Percentiles rank a stretch among this genome's conserved stretches.
Conservation (phyloP, 257 asterid genomes). For the Haberlea rhodopensis region DNA sequence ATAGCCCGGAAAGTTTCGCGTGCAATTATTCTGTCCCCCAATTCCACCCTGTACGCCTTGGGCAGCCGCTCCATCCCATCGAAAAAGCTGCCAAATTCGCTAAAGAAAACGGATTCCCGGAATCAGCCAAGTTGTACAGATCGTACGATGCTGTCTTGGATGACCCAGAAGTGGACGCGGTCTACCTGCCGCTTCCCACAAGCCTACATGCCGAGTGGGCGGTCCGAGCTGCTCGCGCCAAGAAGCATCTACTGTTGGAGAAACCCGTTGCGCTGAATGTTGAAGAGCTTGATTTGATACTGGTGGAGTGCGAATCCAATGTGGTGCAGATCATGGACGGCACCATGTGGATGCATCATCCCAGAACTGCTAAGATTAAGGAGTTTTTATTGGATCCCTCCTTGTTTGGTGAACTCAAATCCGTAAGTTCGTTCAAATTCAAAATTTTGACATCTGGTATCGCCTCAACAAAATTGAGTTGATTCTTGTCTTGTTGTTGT, state of each 20-base stretch:
- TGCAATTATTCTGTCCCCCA: constrained; percentile 31
- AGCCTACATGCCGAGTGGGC: constrained; percentile 46
- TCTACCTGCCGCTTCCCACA: constrained; percentile 46
- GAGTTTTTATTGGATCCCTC: constrained; percentile 32
- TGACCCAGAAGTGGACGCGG: constrained; percentile 43
- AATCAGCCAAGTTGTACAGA: constrained; percentile 30
- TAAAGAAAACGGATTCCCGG: constrained; percentile 31
- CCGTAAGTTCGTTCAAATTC: constrained; percentile 16
- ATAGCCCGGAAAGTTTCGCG: constrained; percentile 30
- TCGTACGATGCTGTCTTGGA: constrained; percentile 47
- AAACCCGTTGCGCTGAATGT: constrained; percentile 46
- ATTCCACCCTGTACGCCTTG: constrained; percentile 32
- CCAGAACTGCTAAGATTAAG: constrained; percentile 32
- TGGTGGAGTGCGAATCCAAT: constrained; percentile 41
- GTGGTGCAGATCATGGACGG: constrained; percentile 50
- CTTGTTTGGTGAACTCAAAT: constrained; percentile 38
- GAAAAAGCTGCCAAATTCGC: constrained; percentile 41
- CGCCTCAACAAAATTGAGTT: background rate
- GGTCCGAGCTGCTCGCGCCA: constrained; percentile 38
- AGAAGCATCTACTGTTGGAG: constrained; percentile 41
- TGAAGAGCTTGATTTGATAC: constrained; percentile 37
- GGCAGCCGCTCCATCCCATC: constrained; percentile 40
- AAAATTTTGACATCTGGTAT: background rate
- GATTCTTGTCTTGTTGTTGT: background rate
- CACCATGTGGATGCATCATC: constrained; percentile 53